Evolutionary conservation across 805 yeast species (phyloP), one percentile per base, ranked within the genome.

Genomic region (Middelhovenomyces tepae): DNA sequence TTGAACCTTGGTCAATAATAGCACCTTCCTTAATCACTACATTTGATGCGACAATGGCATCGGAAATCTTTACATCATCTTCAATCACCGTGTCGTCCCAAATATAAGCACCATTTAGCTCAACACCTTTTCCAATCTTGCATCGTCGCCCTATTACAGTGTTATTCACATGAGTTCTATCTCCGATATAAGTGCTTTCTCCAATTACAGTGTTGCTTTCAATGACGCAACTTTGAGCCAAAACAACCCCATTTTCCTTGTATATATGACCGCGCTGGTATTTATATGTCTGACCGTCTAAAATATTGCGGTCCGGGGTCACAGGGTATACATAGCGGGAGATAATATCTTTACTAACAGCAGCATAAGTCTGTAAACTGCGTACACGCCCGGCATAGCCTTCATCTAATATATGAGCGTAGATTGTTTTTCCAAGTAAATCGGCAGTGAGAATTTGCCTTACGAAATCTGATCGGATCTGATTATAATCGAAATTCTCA

Each of bases 301-400:
- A 58, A 44, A 82, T 60, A 54, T 89, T 87, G 35, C 86, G 65
- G 44, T 89, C 97, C 2, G 95, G 89, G 11, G 78, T 84, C 35
- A 89, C 63, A 16, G 98, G 98, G 50, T 85, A 89, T 39, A 89
- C 71, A 84, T 94, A 91, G 53, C 97, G 75, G 15, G 86, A 85
- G 34, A 91, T 62, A 25, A 87, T 73, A 54, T 91, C 97, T 56
- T 83, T 91, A 10, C 93, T 73, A 10, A 91, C 75, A 7, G 94
- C 87, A 53, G 81, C 89, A 56, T 87, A 91, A 0, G 97, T 85
- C 51, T 83, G 83, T 78, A 91, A 79, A 53, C 89, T 80, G 51
- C 87, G 93, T n/a, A 85, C 97, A 52, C 98, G 73, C 1, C 94
- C 91, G 18, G 95, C 95, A 51, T 86, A 87, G 38, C 80, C 78